Percentiles rank a stretch among this genome's conserved stretches.
Conservation (phyloP, 2,329 filamentous ascomycete species). For the Huntiella bhutanensis region DNA sequence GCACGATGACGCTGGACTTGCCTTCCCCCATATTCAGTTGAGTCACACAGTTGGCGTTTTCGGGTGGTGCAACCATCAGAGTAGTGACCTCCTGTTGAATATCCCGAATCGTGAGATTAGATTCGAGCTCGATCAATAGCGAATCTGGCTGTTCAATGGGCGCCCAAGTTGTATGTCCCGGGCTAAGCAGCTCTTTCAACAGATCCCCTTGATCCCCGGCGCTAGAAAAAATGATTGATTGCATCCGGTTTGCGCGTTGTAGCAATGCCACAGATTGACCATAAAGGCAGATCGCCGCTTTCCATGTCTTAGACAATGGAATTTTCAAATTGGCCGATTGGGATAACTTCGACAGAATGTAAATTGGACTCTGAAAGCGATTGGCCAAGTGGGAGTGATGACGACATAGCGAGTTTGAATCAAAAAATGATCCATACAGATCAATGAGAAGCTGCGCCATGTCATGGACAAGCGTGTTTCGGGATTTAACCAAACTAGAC, state of each 20-base stretch:
- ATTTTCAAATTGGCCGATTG: neutral
- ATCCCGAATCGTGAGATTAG: conserved; percentile 37
- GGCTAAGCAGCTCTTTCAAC: conserved; percentile 24
- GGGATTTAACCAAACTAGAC: no score
- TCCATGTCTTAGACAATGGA: conserved; percentile 19
- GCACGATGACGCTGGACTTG: conserved; percentile 50
- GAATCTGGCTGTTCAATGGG: conserved; percentile 34
- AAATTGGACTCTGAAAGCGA: conserved; percentile 14
- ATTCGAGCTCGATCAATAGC: conserved; percentile 46
- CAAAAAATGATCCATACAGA: no score
- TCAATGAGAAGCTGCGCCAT: no score
- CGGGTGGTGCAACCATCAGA: conserved; percentile 30
- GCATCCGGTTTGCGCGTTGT: conserved; percentile 25
- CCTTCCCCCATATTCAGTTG: conserved; percentile 57
- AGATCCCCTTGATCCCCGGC: no score
- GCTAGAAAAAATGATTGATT: conserved; percentile 17
- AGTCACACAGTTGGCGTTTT: conserved; percentile 31
- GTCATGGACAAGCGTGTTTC: no score
- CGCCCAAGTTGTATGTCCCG: conserved; percentile 37
- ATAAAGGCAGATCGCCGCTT: conserved; percentile 20
- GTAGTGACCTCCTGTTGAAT: conserved; percentile 39
- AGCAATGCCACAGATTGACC: conserved; percentile 22
- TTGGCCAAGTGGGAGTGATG: no score
- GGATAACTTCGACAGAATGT: conserved; percentile 20
- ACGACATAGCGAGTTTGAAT: no score